Evolutionary conservation across 768 basidiomycete genomes (phyloP).

Genomic region (Termitomyces sp.): DNA sequence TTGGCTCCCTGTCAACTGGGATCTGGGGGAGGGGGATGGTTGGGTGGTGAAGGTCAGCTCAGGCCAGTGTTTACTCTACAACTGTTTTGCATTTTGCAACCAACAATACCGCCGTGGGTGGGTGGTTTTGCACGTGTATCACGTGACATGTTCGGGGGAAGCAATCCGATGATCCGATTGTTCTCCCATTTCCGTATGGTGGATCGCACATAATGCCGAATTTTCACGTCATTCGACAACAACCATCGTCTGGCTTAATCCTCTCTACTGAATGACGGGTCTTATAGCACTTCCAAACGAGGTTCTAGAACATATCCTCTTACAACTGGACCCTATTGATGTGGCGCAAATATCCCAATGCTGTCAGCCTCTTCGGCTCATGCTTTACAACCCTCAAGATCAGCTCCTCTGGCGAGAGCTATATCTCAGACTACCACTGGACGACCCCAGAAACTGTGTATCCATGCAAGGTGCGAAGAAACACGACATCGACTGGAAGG

Average conservation of each 20-base stretch:
- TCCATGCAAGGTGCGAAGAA: conserved; percentile 27
- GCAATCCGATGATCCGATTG: too few relatives aligned
- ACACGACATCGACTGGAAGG: conserved; percentile 44
- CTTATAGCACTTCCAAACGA: conserved; percentile 44
- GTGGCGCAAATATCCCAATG: conserved; percentile 49
- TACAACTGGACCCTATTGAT: conserved; percentile 54
- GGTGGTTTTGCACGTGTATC: too few relatives aligned
- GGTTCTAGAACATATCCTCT: conserved; percentile 51
- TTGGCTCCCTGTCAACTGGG: too few relatives aligned
- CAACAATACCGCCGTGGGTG: too few relatives aligned
- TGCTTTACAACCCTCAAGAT: conserved; percentile 42
- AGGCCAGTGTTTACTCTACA: too few relatives aligned
- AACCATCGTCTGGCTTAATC: neutral
- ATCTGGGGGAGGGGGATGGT: too few relatives aligned
- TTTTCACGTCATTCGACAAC: neutral
- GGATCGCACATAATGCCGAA: too few relatives aligned
- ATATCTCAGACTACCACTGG: conserved; percentile 58
- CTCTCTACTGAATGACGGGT: neutral
- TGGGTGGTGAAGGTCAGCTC: too few relatives aligned
- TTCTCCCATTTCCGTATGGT: too few relatives aligned
- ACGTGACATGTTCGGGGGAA: too few relatives aligned
- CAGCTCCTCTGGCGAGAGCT: conserved; percentile 57
- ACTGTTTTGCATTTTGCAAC: too few relatives aligned
- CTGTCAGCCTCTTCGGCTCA: conserved; percentile 31
- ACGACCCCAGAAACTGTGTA: conserved; percentile 54